Evolutionary conservation across 345 rosid species (phyloP), one percentile per base, ranked within the genome.

Genomic region (Ceriops tagal): DNA sequence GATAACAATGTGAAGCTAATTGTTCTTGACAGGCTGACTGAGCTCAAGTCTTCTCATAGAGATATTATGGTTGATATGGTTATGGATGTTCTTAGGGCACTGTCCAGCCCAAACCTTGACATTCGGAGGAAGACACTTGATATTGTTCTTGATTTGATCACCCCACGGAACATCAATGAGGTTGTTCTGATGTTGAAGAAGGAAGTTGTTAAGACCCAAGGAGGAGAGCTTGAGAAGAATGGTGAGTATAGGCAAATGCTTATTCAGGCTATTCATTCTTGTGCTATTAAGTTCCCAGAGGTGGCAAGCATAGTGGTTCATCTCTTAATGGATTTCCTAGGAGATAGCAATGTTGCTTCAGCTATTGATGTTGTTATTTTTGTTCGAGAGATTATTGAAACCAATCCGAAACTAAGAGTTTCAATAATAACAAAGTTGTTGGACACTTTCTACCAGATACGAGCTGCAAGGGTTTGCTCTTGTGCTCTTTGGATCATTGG

Each of bases 301-400:
- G 97, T 91, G 73, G 97, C 97, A 73, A 89, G 92, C 84, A 91
- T 91, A 4, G 96, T 91, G 69, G 97, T 91, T 73, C 97, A 91
- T 82, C 79, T 91, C 71, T 73, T 89, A 73, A 91, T 91, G 97
- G 96, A 91, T 79, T 91, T 91, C 86, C 81, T 91, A 77, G 92
- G 97, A 49, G 97, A 91, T 72, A 78, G 84, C 83, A 91, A 91
- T 69, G 87, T 91, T 79, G 91, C 97, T 73, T 91, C 97, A 20
- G 97, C 96, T 64, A 78, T 89, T 46, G 97, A 91, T 66, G 97
- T 91, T 46, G 83, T 77, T 67, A 77, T 83, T 46, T 91, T 91
- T 81, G 93, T 89, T 66, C 84, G 96, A 24, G 97, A 89, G 82
- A 89, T 91, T 58, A 89, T 87, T 27, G 97, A 91, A 79, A 89